These are phyloP conservation scores for Boletus coccyginus DNA, from an alignment of 768 basidiomycete species.

Conservation along the genomic window DNA sequence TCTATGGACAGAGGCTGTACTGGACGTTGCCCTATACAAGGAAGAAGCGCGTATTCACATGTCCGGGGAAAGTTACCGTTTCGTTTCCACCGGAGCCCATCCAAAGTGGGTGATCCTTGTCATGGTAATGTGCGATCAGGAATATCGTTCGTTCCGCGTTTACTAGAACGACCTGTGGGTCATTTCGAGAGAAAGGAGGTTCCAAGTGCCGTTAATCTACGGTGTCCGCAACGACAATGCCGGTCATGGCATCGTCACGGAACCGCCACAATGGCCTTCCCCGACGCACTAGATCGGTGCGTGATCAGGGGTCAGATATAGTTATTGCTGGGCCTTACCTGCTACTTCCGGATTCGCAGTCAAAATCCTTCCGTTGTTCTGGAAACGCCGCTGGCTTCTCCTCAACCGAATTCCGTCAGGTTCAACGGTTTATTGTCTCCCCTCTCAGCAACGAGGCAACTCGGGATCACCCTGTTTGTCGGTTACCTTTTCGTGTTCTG, in stretches of 20 bases:
- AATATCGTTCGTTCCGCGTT: background rate
- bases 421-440: background rate
- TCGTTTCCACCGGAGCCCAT: constrained; percentile 7
- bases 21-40: background rate
- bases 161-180: background rate
- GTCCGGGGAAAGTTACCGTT: background rate
- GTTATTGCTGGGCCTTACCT: constrained; percentile 21
- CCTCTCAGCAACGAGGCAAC: constrained; percentile 1
- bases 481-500: background rate
- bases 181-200: constrained; percentile 11
- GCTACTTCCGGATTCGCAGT: constrained; percentile 29
- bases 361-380: constrained; percentile 17
- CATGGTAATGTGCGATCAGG: constrained; percentile 3
- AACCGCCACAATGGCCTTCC: constrained; percentile 28
- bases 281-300: constrained; percentile 26
- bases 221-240: constrained; percentile 21
- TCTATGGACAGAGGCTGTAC: constrained; percentile 8
- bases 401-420: constrained; percentile 5
- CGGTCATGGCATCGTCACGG: constrained; percentile 23
- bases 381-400: constrained; percentile 25
- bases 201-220: constrained; percentile 19
- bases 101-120: background rate
- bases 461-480: background rate
- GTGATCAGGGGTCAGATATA: constrained; percentile 24
- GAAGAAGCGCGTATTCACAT: background rate